Conservation (phyloP, 352 stramenopile species). For the Phytophthora crassamura region DNA sequence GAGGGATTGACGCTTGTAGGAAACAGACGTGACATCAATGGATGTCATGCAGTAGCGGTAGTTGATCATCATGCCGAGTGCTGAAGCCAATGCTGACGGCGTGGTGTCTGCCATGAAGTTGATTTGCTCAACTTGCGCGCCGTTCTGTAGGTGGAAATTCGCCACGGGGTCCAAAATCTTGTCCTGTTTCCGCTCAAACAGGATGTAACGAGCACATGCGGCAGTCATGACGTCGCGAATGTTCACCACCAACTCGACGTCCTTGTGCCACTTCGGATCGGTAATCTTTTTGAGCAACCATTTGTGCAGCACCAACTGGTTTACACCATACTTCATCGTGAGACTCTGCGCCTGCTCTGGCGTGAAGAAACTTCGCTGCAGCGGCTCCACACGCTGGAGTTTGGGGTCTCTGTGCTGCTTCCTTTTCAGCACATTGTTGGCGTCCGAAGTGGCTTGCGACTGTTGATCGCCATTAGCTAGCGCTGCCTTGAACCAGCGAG, state of each 20-base stretch:
- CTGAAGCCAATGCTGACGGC: slow-evolving; percentile 44
- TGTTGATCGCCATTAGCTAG: slow-evolving; percentile 41
- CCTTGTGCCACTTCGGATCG: slow-evolving; percentile 52
- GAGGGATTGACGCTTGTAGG: slow-evolving; percentile 79
- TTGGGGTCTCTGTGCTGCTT: slow-evolving; percentile 17
- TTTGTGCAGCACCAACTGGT: slow-evolving; percentile 60
- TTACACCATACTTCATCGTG: slow-evolving; percentile 66
- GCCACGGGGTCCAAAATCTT: slow-evolving; percentile 86
- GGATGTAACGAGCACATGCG: slow-evolving; percentile 77
- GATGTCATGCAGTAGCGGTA: slow-evolving; percentile 89
- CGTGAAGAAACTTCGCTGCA: slow-evolving; percentile 59
- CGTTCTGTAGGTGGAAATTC: slow-evolving; percentile 89
- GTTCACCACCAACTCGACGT: slow-evolving; percentile 53
- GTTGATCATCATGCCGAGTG: slow-evolving; percentile 88
- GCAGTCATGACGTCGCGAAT: slow-evolving; percentile 61
- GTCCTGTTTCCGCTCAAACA: slow-evolving; percentile 78
- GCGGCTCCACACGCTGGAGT: slow-evolving; percentile 26
- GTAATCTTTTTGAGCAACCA: slow-evolving; percentile 74
- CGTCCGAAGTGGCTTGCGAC: slow-evolving; percentile 17
- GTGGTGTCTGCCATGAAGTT: slow-evolving; percentile 84
- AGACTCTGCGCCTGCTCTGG: slow-evolving; percentile 55
- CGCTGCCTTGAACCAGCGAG: slow-evolving; percentile 65
- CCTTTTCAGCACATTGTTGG: slow-evolving; percentile 27
- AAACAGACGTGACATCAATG: slow-evolving; percentile 76
- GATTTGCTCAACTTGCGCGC: slow-evolving; percentile 85